Base-by-base conservation (phyloP, 2,329 filamentous ascomycete species). In the Diplodia sapinea region DNA sequence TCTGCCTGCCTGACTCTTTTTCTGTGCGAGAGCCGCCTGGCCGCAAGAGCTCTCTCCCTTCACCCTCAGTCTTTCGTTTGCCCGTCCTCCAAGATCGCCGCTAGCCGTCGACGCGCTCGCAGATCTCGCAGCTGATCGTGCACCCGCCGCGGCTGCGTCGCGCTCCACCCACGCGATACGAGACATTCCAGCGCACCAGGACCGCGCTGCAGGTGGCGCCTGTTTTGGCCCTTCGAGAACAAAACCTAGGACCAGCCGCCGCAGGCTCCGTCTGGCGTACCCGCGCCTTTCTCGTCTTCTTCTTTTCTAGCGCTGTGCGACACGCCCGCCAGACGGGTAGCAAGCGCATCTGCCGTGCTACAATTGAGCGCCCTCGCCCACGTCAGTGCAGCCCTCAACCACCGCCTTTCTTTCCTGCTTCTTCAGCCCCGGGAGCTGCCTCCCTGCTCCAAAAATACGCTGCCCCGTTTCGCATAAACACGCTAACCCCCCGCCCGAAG, bases 271-370 rank as follows among this genome's bases (percentile, higher is more conserved):
- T 23, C 54, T n/a, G 43, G 8, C 47, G 6, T 31, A 31, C 33
- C 38, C 59, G 26, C 9, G 13, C 33, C 56, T 6, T 8, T 61
- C 40, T 61, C 43, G 59, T 63, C 51, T 51, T 63, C 47, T 17
- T 36, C 31, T 63, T 63, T 63, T 63, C 59, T 63, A 63, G 59
- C 59, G 43, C 12, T 51, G 59, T 63, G 59, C 59, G 43, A 63
- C 59, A 33, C 43, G 11, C 59, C 59, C 59, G 59, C 59, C 59
- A 63, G 59, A 63, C 59, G 59, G 59, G 59, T 51, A 63, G 43
- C 59, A 63, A 50, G 59, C 59, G 59, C 59, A 26, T 23, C 59
- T 63, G 59, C 59, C 29, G 59, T 63, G 59, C 59, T 63, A 63
- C 59, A 63, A 49, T 50, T 62, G 56, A 57, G n/a, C n/a, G 29